Percentiles rank a stretch among this genome's conserved stretches.
phyloP scores from a whole-genome alignment of 106 monocot genomes.

The Ottelia alismoides region DNA sequence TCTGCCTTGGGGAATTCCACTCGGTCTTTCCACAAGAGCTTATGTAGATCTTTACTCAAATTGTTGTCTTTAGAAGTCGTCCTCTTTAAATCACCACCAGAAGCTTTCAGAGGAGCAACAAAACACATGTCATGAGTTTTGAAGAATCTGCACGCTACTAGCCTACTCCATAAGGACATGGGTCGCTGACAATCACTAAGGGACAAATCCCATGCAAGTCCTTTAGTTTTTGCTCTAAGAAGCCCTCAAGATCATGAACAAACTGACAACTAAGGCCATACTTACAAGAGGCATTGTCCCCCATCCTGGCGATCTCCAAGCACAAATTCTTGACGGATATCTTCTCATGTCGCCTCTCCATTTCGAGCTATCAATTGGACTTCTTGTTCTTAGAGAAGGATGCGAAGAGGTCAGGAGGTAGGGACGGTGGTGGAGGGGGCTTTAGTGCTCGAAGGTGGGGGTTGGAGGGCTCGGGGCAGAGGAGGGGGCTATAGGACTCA shows the following conservation, averaged over 20 bases:
- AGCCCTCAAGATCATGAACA: slow-evolving; percentile 80
- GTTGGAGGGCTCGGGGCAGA: too few species aligned
- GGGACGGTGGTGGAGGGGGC: too few species aligned
- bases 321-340: slow-evolving; percentile 62
- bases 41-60: slow-evolving; percentile 76
- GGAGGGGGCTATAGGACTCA: too few species aligned
- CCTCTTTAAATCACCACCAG: slow-evolving; percentile 6
- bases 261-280: slow-evolving; percentile 61
- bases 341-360: slow-evolving; percentile 64
- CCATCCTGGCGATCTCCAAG: slow-evolving; percentile 54
- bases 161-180: slow-evolving; percentile 88
- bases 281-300: slow-evolving; percentile 36
- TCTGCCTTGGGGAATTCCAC: slow-evolving; percentile 64
- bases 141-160: slow-evolving; percentile 61
- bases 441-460: too few species aligned
- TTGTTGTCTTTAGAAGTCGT: slow-evolving; percentile 46
- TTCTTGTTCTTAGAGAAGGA: slow-evolving; percentile 69
- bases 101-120: not conserved
- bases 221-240: slow-evolving; percentile 64
- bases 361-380: slow-evolving; percentile 77
- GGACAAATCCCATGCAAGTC: slow-evolving; percentile 80
- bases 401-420: too few species aligned
- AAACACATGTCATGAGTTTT: slow-evolving; percentile 25
- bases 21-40: slow-evolving; percentile 89
- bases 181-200: slow-evolving; percentile 25